Evolutionary conservation across 106 monocot species (phyloP).

Genomic region (Dendrobium huoshanense): DNA sequence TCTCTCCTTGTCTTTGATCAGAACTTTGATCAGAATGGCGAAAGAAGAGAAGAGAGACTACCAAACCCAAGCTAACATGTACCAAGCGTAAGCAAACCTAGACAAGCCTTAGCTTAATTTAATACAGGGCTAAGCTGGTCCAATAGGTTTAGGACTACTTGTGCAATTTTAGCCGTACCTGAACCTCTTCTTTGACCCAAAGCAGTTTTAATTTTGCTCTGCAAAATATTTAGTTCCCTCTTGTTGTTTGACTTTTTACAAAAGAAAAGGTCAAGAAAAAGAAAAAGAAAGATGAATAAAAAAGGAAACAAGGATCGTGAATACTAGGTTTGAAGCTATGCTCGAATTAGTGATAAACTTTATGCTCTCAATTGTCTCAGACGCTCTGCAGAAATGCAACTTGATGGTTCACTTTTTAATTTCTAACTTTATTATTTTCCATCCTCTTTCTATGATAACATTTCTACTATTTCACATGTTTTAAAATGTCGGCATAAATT

Average conservation of each 20-base stretch:
- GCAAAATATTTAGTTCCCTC: neutral
- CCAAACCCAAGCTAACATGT: neutral
- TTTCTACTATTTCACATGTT: neutral
- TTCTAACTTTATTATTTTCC: neutral
- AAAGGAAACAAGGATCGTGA: neutral
- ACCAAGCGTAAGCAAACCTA: neutral
- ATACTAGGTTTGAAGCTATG: neutral
- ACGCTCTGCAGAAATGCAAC: neutral
- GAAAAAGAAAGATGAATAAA: neutral
- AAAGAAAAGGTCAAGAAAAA: neutral
- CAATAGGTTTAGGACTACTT: neutral
- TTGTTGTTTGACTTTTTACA: neutral
- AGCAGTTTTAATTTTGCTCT: neutral
- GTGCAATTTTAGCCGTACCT: neutral
- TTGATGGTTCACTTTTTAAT: neutral
- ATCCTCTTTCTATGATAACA: neutral
- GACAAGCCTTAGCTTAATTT: neutral
- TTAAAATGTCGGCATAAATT: neutral
- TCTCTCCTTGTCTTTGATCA: neutral
- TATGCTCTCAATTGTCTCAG: neutral
- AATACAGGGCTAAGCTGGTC: neutral
- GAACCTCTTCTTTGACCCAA: neutral
- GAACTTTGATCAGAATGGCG: neutral
- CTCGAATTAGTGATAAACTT: neutral
- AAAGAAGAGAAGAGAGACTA: neutral